Base-by-base conservation (phyloP, 768 basidiomycete genomes). In the Ramaria sp. region DNA sequence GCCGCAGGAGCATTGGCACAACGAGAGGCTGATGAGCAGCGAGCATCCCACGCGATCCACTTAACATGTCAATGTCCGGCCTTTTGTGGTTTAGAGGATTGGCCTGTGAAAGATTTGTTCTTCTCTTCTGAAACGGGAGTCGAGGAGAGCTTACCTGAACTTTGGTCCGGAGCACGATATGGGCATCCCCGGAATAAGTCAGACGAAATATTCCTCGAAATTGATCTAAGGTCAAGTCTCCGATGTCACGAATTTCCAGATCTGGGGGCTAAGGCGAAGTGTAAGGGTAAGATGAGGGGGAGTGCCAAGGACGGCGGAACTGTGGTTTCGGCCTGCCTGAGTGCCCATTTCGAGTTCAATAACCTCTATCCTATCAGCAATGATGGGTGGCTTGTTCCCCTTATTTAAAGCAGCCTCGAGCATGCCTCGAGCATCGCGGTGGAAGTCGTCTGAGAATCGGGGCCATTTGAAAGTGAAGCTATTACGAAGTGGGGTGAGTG, bases 321-420 rank as follows among this genome's bases (percentile, higher is more conserved):
- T 44, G 44, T 48, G 51, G n/a, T 16, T 24, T n/a, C 60, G 56
- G 64, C 73, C 52, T 57, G 92, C 94, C 75, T 95, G 86, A 1
- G 88, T 91, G 36, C 96, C 96, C 96, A 99, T 98, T 70, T 97
- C 87, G n/a, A 99, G 73, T 66, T 98, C 96, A 51, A 96, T 88
- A 28, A 99, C 96, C 67, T 98, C 92, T 59, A 99, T 98, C 68
- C 79, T 85, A 71, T 95, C 96, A 51, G 92, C 94, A 61, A 98
- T 97, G 63, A 99, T 87, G 27, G 93, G 92, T 1, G 95, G 96
- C 66, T 96, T 97, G 71, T 83, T 87, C 59, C 96, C 96, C 75
- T 96, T 91, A 76, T 92, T 92, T 69, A 94, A 87, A 41, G 90
- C 89, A n/a, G 82, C 85, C 37, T 93, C 92, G 71, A 98, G 85